Evolutionary conservation across 768 basidiomycete species (phyloP), one percentile per base, ranked within the genome.

Genomic region (Mycena belliarum): DNA sequence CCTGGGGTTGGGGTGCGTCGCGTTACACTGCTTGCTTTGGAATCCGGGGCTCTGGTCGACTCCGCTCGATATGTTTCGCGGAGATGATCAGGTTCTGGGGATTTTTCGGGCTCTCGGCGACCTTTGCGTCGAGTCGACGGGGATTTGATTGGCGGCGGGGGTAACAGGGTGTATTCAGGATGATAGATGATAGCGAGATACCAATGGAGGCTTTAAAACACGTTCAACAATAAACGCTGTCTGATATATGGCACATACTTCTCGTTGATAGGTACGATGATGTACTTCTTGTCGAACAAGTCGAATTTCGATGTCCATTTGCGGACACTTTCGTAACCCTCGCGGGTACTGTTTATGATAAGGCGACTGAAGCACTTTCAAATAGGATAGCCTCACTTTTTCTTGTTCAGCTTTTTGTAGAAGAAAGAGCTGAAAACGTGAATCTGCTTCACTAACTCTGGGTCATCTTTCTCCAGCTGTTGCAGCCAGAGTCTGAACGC

Each of bases 401-500:
- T 89, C 51, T 81, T 81, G 56, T 87, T 88, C 25, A 99, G 74
- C 72, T 97, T 96, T 77, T 95, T 93, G 78, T 95, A 98, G 73
- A 99, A 98, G 75, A 98, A 99, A 0, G 95, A 95, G 70, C 88
- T 98, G 77, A 98, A 98, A 5, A 98, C 82, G 66, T 98, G 88
- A 1, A 95, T 79, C 63, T 91, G 81, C 3, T 86, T 81, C 2
- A 85, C 90, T 5, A 91, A 73, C 16, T 78, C 79, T 2, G 88
- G 86, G 59, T 88, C 68, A 33, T 66, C 73, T 35, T 70, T 73
- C 60, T 83, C 81, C 24, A 91, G 71, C 8, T 82, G 78, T 48
- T 75, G 79, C 11, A 88, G 77, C 88, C 91, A 92, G 15, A 86
- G 75, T 69, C 94, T 95, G 54, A 8, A 32, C 29, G 24, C 20